Percentiles rank a stretch among this genome's conserved stretches.
Evolutionary conservation across 2,329 filamentous ascomycete species (phyloP).

Genomic region (Curvularia sp.): DNA sequence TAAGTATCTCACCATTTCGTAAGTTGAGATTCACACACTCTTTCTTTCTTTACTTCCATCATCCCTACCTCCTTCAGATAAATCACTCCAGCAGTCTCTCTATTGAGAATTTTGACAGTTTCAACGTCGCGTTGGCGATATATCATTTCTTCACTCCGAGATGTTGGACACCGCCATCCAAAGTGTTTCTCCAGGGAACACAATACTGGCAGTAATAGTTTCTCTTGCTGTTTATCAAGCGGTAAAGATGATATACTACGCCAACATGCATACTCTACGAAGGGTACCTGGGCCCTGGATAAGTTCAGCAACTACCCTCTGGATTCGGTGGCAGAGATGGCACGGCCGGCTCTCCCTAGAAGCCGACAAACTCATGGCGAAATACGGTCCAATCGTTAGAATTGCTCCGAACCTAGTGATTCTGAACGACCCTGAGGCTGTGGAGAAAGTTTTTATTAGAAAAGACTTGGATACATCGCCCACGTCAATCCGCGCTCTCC

Average conservation of each 20-base stretch:
- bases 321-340: conserved; percentile 33
- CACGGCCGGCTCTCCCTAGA: conserved; percentile 27
- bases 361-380: conserved; percentile 28
- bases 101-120: background rate
- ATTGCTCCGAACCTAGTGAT: conserved; percentile 30
- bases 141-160: background rate
- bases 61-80: background rate
- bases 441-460: conserved; percentile 26
- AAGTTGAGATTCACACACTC: background rate
- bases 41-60: background rate
- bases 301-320: conserved; percentile 23
- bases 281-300: conserved; percentile 29
- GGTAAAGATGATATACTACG: conserved; percentile 21
- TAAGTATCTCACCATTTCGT: background rate
- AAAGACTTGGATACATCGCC: conserved; percentile 31
- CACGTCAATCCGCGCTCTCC: conserved; percentile 27
- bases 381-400: conserved; percentile 28
- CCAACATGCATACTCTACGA: conserved; percentile 23
- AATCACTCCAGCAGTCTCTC: background rate
- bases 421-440: conserved; percentile 26
- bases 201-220: background rate
- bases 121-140: background rate
- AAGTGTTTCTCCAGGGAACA: background rate
- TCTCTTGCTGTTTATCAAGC: background rate
- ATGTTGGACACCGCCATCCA: background rate